A percentile compares a stretch with the other conserved stretches of the same genome.
phyloP scores from a whole-genome alignment of 768 basidiomycete genomes.

The Scleroderma citrinum region DNA sequence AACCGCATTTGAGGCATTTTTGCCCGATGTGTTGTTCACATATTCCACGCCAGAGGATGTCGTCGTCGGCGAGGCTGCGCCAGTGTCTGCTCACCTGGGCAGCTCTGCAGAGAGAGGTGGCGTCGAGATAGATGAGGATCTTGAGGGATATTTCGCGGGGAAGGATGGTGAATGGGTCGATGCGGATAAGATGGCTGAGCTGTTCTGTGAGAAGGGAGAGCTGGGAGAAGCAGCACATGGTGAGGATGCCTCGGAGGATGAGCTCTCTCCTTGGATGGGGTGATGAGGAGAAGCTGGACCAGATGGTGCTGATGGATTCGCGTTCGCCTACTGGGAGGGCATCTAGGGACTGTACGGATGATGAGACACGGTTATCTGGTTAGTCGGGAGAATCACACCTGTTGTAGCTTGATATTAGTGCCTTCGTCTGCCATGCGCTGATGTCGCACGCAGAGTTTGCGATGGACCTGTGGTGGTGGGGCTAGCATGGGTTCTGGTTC shows the following conservation, averaged over 20 bases:
- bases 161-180: slow-evolving; percentile 89
- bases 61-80: slow-evolving; percentile 89
- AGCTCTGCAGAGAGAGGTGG: slow-evolving; percentile 87
- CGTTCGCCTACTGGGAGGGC: slow-evolving; percentile 81
- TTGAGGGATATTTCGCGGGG: slow-evolving; percentile 88
- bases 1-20: slow-evolving; percentile 94
- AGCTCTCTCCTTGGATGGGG: slow-evolving; percentile 86
- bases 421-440: slow-evolving; percentile 97
- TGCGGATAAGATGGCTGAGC: slow-evolving; percentile 85
- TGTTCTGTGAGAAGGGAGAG: slow-evolving; percentile 93
- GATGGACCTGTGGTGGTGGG: slow-evolving; percentile 36
- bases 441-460: slow-evolving; percentile 89
- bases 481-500: slow-evolving; percentile 11
- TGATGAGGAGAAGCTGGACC: slow-evolving; percentile 96
- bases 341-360: slow-evolving; percentile 71
- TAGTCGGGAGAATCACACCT: slow-evolving; percentile 44
- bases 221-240: slow-evolving; percentile 99
- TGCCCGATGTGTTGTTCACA: slow-evolving; percentile 98
- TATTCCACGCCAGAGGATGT: slow-evolving; percentile 91
- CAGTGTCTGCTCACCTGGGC: slow-evolving; percentile 85
- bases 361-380: neutral
- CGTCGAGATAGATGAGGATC: slow-evolving; percentile 85
- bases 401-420: slow-evolving; percentile 86
- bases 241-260: slow-evolving; percentile 93
- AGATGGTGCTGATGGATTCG: slow-evolving; percentile 83